Percentiles rank a stretch among this genome's conserved stretches.
These are phyloP conservation scores for Thelonectria discophora DNA, from an alignment of 2,329 filamentous ascomycete genomes.

Conservation along the genomic window DNA sequence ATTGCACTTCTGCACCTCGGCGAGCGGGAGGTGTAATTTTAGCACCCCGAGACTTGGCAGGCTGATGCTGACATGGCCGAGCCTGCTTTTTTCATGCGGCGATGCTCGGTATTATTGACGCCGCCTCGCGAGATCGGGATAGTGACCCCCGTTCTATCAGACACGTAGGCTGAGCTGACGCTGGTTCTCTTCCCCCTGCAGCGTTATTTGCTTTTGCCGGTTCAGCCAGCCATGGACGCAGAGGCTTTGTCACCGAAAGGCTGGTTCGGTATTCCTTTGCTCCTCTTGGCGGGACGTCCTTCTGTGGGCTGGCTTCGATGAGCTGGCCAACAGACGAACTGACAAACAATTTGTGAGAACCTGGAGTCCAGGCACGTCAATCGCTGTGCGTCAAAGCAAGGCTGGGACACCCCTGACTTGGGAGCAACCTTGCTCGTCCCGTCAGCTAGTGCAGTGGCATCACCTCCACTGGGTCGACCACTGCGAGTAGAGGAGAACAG, in stretches of 20 bases:
- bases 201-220: conserved; percentile 1
- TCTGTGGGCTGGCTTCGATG: conserved; percentile 1
- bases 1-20: no score
- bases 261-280: conserved; percentile 4
- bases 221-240: background rate
- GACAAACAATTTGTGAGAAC: background rate
- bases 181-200: background rate
- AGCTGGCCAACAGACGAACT: background rate
- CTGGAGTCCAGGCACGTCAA: conserved; percentile 14
- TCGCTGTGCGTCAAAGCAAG: conserved; percentile 9
- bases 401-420: conserved; percentile 24
- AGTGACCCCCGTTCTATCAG: no score
- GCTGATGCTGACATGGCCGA: no score
- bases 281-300: conserved; percentile 2
- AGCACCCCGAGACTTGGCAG: no score
- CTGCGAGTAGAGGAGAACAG: conserved; percentile 14
- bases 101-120: no score
- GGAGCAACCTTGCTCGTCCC: conserved; percentile 22
- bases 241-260: background rate
- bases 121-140: no score
- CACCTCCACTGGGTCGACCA: conserved; percentile 26
- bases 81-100: no score
- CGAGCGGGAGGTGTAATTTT: no score
- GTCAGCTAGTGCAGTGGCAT: conserved; percentile 27
- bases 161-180: no score